Evolutionary conservation across 2,329 filamentous ascomycete species (phyloP).

Genomic region (Ploettnerulaceae sp.): DNA sequence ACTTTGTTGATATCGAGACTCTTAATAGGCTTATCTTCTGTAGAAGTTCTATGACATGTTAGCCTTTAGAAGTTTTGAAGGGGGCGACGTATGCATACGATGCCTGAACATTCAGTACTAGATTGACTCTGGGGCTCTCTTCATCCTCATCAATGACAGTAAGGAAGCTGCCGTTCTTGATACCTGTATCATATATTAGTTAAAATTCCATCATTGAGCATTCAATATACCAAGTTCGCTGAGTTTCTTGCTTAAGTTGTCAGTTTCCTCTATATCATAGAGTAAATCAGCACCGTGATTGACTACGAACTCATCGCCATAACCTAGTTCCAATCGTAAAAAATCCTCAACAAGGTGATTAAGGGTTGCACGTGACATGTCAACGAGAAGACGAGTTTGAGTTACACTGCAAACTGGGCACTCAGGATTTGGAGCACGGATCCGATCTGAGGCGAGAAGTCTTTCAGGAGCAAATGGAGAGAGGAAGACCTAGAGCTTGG

Average conservation of each 20-base stretch:
- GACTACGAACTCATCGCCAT: conserved; percentile 75
- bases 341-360: conserved; percentile 74
- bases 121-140: conserved; percentile 68
- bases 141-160: conserved; percentile 81
- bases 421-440: conserved; percentile 65
- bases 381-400: conserved; percentile 61
- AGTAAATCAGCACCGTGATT: conserved; percentile 71
- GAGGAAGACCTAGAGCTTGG: conserved; percentile 62
- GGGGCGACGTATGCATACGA: conserved; percentile 42
- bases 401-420: conserved; percentile 81
- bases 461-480: conserved; percentile 59
- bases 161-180: conserved; percentile 69
- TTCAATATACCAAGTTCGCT: conserved; percentile 60
- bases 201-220: background rate
- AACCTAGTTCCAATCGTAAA: conserved; percentile 65
- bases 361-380: conserved; percentile 68
- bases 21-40: conserved; percentile 51
- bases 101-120: conserved; percentile 66
- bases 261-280: conserved; percentile 84
- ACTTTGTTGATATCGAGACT: conserved; percentile 25
- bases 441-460: conserved; percentile 53
- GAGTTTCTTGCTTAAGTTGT: conserved; percentile 78
- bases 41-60: conserved; percentile 23
- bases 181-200: conserved; percentile 41
- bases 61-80: conserved; percentile 3